Conservation (phyloP, 2,329 filamentous ascomycete species). For the Massarina eburnea region DNA sequence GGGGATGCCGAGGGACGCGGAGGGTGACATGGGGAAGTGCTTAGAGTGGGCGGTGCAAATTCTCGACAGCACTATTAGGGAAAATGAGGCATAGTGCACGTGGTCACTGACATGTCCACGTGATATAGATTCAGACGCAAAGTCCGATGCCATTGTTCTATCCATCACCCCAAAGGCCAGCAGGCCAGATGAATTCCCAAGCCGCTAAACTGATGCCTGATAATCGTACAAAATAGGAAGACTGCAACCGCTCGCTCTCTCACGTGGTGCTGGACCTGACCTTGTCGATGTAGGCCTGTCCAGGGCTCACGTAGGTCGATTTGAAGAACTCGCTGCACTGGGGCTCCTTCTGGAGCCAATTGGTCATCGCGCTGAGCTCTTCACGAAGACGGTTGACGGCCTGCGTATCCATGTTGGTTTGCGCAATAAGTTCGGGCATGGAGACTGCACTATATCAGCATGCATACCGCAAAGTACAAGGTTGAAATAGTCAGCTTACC, state of each 20-base stretch:
- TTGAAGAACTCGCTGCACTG: slow-evolving; percentile 78
- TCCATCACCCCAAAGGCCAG: no score
- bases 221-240: not conserved
- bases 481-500: slow-evolving; percentile 59
- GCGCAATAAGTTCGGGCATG: slow-evolving; percentile 88
- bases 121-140: no score
- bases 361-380: slow-evolving; percentile 82
- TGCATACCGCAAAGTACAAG: slow-evolving; percentile 1
- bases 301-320: slow-evolving; percentile 72
- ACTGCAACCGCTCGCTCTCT: not conserved
- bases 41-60: slow-evolving; percentile 34
- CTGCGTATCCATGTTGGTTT: slow-evolving; percentile 97
- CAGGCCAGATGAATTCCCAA: no score
- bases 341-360: slow-evolving; percentile 71
- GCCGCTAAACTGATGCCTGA: not conserved
- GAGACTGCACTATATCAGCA: slow-evolving; percentile 61
- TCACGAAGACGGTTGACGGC: slow-evolving; percentile 86
- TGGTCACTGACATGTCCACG: no score
- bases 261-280: slow-evolving; percentile 47
- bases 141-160: no score
- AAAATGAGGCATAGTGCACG: not conserved
- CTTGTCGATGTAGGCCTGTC: slow-evolving; percentile 71
- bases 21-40: slow-evolving; percentile 36
- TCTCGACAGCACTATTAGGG: slow-evolving; percentile 20
- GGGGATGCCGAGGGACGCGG: slow-evolving; percentile 45